phyloP scores from a whole-genome alignment of 208 protist genomes.

The Entamoeba histolytica region DNA sequence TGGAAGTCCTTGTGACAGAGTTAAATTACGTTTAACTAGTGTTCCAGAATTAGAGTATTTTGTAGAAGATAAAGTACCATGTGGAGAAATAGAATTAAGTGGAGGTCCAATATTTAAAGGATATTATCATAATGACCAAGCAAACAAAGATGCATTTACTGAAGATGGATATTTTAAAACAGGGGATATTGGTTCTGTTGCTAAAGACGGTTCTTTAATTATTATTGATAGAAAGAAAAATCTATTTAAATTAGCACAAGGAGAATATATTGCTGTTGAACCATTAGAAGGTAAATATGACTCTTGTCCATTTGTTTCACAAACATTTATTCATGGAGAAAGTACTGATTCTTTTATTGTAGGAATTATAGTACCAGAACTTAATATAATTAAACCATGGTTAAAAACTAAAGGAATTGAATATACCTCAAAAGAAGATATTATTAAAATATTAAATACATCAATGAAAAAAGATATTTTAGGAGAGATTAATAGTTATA shows the following conservation, averaged over 20 bases:
- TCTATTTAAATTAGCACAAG: conserved; percentile 16
- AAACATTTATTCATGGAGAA: not conserved
- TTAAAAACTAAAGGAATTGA: not conserved
- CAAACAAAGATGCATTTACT: conserved; percentile 6
- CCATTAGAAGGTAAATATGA: not conserved
- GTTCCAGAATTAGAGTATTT: conserved; percentile 10
- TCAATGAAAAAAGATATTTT: not conserved
- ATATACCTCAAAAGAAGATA: not conserved
- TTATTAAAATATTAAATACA: not conserved
- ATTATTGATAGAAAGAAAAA: conserved; percentile 17
- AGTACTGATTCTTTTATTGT: not conserved
- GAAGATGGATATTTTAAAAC: conserved; percentile 20
- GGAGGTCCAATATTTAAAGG: conserved; percentile 16
- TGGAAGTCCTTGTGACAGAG: not conserved
- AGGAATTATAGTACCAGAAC: not conserved
- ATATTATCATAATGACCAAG: not conserved
- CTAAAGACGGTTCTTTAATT: not conserved
- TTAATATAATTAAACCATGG: not conserved
- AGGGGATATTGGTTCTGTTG: conserved; percentile 14
- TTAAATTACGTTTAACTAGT: not conserved
- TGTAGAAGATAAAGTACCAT: not conserved
- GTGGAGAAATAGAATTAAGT: conserved; percentile 9
- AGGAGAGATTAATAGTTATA: not conserved
- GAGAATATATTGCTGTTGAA: conserved; percentile 13
- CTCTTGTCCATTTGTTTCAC: not conserved